Evolutionary conservation across 805 yeast genomes (phyloP).

Genomic region (Kodamaea kaohsiungensis): DNA sequence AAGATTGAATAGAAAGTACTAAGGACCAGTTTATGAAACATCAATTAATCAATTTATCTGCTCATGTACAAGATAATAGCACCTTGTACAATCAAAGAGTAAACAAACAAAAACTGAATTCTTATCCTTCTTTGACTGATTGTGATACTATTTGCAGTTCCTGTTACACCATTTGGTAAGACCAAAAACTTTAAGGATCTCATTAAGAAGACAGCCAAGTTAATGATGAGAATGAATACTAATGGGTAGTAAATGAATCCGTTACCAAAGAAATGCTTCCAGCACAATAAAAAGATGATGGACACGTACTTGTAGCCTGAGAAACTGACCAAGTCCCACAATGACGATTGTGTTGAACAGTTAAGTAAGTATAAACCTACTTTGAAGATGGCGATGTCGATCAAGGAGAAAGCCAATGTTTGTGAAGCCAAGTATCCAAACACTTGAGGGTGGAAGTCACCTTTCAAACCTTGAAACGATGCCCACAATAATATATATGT

Average conservation of each 20-base stretch:
- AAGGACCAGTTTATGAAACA: background rate
- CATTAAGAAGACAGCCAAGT: constrained; percentile 61
- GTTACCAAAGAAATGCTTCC: constrained; percentile 46
- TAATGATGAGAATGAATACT: constrained; percentile 37
- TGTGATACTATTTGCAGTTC: constrained; percentile 54
- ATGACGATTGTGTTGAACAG: constrained; percentile 56
- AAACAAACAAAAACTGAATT: constrained; percentile 82
- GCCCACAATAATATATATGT: constrained; percentile 87
- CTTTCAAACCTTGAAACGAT: constrained; percentile 78
- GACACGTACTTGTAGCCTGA: constrained; percentile 95
- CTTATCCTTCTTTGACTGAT: constrained; percentile 73
- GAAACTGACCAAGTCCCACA: constrained; percentile 85
- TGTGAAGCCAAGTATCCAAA: constrained; percentile 86
- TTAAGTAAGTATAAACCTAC: constrained; percentile 80
- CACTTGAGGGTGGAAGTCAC: constrained; percentile 89
- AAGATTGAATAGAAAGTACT: background rate
- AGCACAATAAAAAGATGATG: constrained; percentile 54
- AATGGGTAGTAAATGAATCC: constrained; percentile 35
- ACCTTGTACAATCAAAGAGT: constrained; percentile 81
- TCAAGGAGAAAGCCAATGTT: constrained; percentile 75
- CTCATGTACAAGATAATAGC: constrained; percentile 71
- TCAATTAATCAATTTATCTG: constrained; percentile 13
- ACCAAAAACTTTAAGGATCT: constrained; percentile 70
- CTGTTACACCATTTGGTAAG: constrained; percentile 50
- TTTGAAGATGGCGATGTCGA: constrained; percentile 76